Conservation (phyloP, 1,284 basidiomycete species). For the Cutaneotrichosporon sp. region DNA sequence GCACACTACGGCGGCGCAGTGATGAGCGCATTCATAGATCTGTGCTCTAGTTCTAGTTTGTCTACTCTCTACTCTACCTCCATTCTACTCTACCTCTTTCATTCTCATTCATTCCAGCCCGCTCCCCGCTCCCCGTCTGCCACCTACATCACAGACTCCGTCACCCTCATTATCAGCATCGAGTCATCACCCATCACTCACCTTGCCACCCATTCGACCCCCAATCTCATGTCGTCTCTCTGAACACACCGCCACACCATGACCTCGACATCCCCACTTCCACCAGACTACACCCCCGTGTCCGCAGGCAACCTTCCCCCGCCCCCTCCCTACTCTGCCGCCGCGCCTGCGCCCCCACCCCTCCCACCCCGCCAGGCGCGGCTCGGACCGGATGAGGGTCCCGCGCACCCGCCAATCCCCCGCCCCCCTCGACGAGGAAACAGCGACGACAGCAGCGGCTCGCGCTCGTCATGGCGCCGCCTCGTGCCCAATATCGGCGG, state of each 20-base stretch:
- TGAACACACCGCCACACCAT: too few relatives aligned
- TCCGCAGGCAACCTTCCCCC: neutral
- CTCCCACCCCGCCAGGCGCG: neutral
- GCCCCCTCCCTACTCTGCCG: neutral
- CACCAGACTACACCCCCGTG: conserved; percentile 1
- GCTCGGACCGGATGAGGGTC: neutral
- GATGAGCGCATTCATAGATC: too few relatives aligned
- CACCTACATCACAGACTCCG: neutral
- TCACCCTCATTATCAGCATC: neutral
- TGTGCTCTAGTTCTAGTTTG: too few relatives aligned
- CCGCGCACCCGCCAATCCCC: neutral
- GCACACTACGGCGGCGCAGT: too few relatives aligned
- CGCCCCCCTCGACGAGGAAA: neutral
- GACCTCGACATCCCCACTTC: neutral
- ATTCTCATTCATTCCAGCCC: neutral
- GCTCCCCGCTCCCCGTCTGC: neutral
- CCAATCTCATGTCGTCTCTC: neutral
- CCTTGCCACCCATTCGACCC: neutral
- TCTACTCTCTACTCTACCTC: too few relatives aligned
- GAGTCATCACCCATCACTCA: too few relatives aligned
- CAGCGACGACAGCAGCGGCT: conserved; percentile 2
- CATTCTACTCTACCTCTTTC: too few relatives aligned
- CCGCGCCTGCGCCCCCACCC: neutral
- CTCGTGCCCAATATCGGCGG: neutral
- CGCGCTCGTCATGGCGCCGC: conserved; percentile 2